Conservation (phyloP, 768 basidiomycete genomes). For the Pilatotrama ljubarskyi region DNA sequence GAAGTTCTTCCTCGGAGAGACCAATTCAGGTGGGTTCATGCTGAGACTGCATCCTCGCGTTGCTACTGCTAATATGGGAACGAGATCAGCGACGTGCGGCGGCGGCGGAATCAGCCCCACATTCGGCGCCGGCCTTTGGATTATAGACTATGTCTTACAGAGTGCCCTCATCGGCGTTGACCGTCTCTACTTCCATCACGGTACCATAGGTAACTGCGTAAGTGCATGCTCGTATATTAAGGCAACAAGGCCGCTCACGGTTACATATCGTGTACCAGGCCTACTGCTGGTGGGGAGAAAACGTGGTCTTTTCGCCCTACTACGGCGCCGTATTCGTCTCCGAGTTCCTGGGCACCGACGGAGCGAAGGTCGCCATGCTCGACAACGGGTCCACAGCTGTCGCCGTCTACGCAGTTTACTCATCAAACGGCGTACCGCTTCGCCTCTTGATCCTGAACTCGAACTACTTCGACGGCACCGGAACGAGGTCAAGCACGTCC, state of each 20-base stretch:
- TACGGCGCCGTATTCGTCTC: slow-evolving; percentile 42
- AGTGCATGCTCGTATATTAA: slow-evolving; percentile 17
- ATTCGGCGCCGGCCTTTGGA: slow-evolving; percentile 42
- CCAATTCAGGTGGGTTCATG: slow-evolving; percentile 37
- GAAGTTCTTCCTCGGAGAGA: slow-evolving; percentile 41
- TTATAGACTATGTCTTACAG: slow-evolving; percentile 42
- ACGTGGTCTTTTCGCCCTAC: slow-evolving; percentile 37
- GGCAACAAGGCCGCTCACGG: too few species aligned
- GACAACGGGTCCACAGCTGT: slow-evolving; percentile 35
- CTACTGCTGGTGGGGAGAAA: slow-evolving; percentile 43
- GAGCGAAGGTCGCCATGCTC: slow-evolving; percentile 35
- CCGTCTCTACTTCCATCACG: slow-evolving; percentile 43
- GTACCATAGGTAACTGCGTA: slow-evolving; percentile 42
- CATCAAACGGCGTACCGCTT: slow-evolving; percentile 25
- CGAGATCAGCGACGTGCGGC: slow-evolving; percentile 38
- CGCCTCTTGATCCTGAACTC: slow-evolving; percentile 40
- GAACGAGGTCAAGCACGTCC: slow-evolving; percentile 32
- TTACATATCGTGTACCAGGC: slow-evolving; percentile 25
- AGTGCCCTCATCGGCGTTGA: slow-evolving; percentile 38
- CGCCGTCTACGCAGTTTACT: slow-evolving; percentile 36
- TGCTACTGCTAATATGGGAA: background rate
- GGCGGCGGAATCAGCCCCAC: slow-evolving; percentile 44
- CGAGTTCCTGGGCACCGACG: slow-evolving; percentile 38
- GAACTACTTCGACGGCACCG: slow-evolving; percentile 36
- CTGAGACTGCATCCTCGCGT: too few species aligned